Percentiles rank a stretch among this genome's conserved stretches.
These are phyloP conservation scores for Penicillium sclerotiorum DNA, from an alignment of 2,329 filamentous ascomycete species.

Conservation along the genomic window DNA sequence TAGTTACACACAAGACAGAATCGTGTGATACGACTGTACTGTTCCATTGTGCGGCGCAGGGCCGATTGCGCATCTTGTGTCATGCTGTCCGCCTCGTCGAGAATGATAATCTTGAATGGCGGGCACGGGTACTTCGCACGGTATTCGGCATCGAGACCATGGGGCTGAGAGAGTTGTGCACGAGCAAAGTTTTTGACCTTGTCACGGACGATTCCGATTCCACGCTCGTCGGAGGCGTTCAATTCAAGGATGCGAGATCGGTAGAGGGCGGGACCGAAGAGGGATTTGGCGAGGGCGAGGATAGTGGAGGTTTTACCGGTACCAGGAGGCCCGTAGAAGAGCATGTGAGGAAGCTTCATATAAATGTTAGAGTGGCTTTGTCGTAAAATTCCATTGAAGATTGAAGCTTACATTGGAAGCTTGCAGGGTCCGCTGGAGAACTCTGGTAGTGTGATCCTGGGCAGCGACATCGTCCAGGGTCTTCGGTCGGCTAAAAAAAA, in stretches of 20 bases:
- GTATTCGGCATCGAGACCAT: constrained; percentile 65
- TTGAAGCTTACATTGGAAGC: constrained; percentile 73
- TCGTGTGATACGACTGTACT: constrained; percentile 91
- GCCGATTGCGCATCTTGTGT: constrained; percentile 97
- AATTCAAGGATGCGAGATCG: constrained; percentile 95
- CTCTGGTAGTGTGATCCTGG: constrained; percentile 94
- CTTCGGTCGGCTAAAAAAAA: constrained; percentile 75
- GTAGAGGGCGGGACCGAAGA: constrained; percentile 93
- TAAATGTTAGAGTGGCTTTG: constrained; percentile 5
- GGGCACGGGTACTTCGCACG: constrained; percentile 80
- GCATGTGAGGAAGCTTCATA: constrained; percentile 86
- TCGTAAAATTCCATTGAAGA: background rate
- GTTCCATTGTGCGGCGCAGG: constrained; percentile 94
- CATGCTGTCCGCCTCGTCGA: constrained; percentile 98
- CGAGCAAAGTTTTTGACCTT: constrained; percentile 98
- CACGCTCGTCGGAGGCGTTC: constrained; percentile 98
- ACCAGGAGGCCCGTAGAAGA: constrained; percentile 96
- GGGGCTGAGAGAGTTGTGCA: constrained; percentile 85
- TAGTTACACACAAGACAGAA: constrained; percentile 99
- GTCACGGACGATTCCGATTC: constrained; percentile 93
- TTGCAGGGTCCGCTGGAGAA: constrained; percentile 89
- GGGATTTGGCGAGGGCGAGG: constrained; percentile 92
- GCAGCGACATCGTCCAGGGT: constrained; percentile 92
- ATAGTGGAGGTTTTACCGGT: constrained; percentile 98
- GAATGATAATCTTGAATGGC: constrained; percentile 97